Conservation (phyloP, 495 filamentous ascomycete genomes). For the Aspergillus bertholletiae region DNA sequence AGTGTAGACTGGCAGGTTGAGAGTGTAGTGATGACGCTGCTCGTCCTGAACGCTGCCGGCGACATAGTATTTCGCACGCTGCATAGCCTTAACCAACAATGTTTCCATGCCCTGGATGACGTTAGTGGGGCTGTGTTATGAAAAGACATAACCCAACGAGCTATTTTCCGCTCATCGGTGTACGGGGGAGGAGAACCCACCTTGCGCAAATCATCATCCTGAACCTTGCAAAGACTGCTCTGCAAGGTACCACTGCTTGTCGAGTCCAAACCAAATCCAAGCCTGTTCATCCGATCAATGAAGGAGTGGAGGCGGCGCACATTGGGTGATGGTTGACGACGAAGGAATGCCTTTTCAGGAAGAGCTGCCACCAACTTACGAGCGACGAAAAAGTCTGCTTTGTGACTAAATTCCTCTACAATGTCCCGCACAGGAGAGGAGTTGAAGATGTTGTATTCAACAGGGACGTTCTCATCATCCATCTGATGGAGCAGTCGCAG, state of each 20-base stretch:
- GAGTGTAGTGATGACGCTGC: conserved; percentile 78
- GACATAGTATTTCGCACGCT: conserved; percentile 91
- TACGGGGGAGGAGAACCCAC: conserved; percentile 23
- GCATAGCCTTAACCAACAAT: conserved; percentile 87
- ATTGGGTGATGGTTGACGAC: conserved; percentile 81
- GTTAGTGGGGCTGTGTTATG: not conserved
- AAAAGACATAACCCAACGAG: not conserved
- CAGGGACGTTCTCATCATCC: conserved; percentile 97
- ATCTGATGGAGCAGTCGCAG: conserved; percentile 87
- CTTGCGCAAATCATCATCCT: conserved; percentile 84
- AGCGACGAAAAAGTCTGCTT: conserved; percentile 84
- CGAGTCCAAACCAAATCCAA: conserved; percentile 85
- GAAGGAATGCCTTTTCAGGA: conserved; percentile 89
- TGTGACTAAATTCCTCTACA: conserved; percentile 90
- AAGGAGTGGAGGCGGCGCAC: conserved; percentile 84
- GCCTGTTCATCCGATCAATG: conserved; percentile 84
- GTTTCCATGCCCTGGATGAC: conserved; percentile 82
- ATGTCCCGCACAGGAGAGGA: conserved; percentile 85
- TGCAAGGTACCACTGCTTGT: conserved; percentile 87
- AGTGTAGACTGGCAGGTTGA: conserved; percentile 92
- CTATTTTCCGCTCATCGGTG: not conserved
- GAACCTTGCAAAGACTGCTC: conserved; percentile 86
- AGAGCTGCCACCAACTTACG: conserved; percentile 74
- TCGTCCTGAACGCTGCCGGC: conserved; percentile 68
- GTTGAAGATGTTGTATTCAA: conserved; percentile 94